Evolutionary conservation across 2,329 filamentous ascomycete genomes (phyloP).

Genomic region (Diaporthe australafricana): DNA sequence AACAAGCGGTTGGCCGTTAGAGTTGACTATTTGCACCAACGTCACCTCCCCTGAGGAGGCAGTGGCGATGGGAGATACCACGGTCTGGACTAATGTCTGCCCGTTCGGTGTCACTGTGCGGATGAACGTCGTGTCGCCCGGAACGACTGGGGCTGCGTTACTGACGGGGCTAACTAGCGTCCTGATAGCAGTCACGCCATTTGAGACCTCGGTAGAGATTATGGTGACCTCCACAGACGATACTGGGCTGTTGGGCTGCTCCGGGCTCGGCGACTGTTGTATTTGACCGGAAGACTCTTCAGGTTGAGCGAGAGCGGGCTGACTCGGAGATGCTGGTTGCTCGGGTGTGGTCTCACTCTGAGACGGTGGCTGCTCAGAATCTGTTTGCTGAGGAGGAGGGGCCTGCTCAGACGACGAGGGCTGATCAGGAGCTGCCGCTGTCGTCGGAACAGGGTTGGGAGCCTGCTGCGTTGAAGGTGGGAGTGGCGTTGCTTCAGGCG

Average conservation of each 20-base stretch:
- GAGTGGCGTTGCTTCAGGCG: neutral
- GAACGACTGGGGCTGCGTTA: neutral
- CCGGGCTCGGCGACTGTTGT: neutral
- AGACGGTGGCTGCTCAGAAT: neutral
- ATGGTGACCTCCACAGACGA: conserved; percentile 16
- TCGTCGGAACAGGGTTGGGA: neutral
- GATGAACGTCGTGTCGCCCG: neutral
- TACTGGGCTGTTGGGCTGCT: conserved; percentile 1
- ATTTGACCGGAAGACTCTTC: neutral
- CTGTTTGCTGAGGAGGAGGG: neutral
- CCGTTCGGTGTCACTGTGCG: conserved; percentile 4
- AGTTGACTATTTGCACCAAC: neutral
- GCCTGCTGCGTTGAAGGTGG: neutral
- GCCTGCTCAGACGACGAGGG: neutral
- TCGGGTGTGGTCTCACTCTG: no score
- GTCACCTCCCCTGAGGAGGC: conserved; percentile 4
- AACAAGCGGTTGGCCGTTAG: neutral
- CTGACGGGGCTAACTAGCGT: conserved; percentile 14
- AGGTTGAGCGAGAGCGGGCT: neutral
- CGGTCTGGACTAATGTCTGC: conserved; percentile 7
- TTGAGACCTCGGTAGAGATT: neutral
- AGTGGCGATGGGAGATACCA: neutral
- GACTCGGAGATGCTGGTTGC: no score
- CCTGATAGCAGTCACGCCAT: neutral
- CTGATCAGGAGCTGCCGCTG: neutral